Evolutionary conservation across 495 filamentous ascomycete genomes (phyloP), one percentile per base, ranked within the genome.

Genomic region (Hypoxylon lenormandii): DNA sequence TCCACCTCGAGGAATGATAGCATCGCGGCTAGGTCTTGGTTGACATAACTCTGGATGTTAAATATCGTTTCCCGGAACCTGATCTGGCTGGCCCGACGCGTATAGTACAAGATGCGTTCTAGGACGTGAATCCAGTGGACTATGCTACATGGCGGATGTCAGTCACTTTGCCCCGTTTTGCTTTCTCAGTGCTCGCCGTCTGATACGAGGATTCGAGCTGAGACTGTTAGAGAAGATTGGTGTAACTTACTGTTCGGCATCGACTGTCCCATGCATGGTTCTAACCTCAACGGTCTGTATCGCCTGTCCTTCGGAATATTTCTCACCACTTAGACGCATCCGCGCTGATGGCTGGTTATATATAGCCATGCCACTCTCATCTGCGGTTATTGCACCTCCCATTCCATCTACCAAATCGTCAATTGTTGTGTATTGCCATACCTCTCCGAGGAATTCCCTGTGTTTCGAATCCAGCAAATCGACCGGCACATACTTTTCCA

Each of bases 191-290:
- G 5, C 30, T 33, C 10, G 10, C 10, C 30, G 3, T 3, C 26
- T 28, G 7, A 33, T 33, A 33, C 26, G 6, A 33, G 30, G 30
- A 3, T 33, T 33, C 30, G 10, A 33, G 5, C 30, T 33, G 1
- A 4, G 30, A 33, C 6, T 26, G 30, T 33, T 33, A 8, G 6
- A 33, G 10, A n/a, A n/a, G n/a, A n/a, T n/a, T n/a, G n/a, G 10
- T 7, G 10, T 7, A 0, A 62, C 64, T 62, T 68, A 68, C 64
- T 73, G 67, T 18, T 63, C 50, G 11, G 53, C 67, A 36, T 73
- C 71, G n/a, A 73, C 23, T n/a, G 71, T 73, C 1, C 71, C 71
- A 0, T 73, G 71, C 71, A 73, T 73, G 10, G 57, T 67, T 33
- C 71, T 61, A 42, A 66, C 26, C 46, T 73, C 71, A 36, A 71